A percentile compares a stretch with the other conserved stretches of the same genome.
Evolutionary conservation across 2,329 filamentous ascomycete genomes (phyloP).

Genomic region (Fusarium coffeatum): DNA sequence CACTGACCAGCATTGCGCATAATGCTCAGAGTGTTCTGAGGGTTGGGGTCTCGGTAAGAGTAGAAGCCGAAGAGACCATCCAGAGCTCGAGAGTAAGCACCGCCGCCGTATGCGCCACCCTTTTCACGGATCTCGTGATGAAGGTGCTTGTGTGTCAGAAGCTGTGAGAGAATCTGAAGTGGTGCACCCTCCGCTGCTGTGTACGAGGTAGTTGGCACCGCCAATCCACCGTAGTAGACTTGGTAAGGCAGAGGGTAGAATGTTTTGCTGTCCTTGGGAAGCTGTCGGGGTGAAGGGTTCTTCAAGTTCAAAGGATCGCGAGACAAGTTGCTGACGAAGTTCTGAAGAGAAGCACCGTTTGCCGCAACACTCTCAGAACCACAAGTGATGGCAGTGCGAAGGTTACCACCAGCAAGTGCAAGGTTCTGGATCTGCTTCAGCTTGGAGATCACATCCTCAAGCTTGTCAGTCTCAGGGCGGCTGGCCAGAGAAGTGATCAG

Average conservation of each 20-base stretch:
- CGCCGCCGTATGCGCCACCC: slow-evolving; percentile 94
- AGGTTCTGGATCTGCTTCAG: slow-evolving; percentile 87
- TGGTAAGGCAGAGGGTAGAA: slow-evolving; percentile 97
- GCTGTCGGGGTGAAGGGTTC: slow-evolving; percentile 46
- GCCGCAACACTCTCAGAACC: slow-evolving; percentile 75
- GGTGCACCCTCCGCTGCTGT: slow-evolving; percentile 78
- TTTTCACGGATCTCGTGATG: slow-evolving; percentile 99
- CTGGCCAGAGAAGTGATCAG: slow-evolving; percentile 83
- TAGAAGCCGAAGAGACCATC: slow-evolving; percentile 94
- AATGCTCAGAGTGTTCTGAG: slow-evolving; percentile 85
- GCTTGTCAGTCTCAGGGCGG: slow-evolving; percentile 73
- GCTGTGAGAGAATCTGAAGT: slow-evolving; percentile 87
- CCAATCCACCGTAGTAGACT: slow-evolving; percentile 91
- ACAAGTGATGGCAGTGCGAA: slow-evolving; percentile 89
- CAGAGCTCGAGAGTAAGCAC: slow-evolving; percentile 82
- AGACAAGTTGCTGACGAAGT: slow-evolving; percentile 68
- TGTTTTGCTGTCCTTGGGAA: slow-evolving; percentile 71
- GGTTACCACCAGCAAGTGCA: slow-evolving; percentile 74
- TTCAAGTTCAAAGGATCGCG: slow-evolving; percentile 55
- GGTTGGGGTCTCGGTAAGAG: slow-evolving; percentile 96
- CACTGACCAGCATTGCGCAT: slow-evolving; percentile 86
- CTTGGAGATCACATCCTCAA: slow-evolving; percentile 81
- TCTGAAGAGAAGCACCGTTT: slow-evolving; percentile 77
- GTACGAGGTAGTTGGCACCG: slow-evolving; percentile 87
- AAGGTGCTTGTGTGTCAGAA: slow-evolving; percentile 95